Percentiles rank a stretch among this genome's conserved stretches.
Conservation (phyloP, 192 early-diverging fungal species). For the Phlyctochytrium planicorne region DNA sequence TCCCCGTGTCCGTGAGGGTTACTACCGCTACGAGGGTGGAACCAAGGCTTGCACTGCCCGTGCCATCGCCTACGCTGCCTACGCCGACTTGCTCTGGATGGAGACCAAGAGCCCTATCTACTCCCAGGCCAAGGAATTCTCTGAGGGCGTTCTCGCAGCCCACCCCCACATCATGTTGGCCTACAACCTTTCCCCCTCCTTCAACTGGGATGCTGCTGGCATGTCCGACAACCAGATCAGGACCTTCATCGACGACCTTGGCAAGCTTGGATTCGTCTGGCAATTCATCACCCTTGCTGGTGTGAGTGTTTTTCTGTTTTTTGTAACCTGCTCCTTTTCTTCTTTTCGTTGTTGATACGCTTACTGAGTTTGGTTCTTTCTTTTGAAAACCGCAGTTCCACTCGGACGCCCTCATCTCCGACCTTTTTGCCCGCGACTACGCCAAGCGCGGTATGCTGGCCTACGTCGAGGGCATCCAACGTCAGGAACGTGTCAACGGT, state of each 20-base stretch:
- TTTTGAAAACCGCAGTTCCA: slow-evolving; percentile 60
- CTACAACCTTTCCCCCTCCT: slow-evolving; percentile 96
- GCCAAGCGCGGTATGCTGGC: slow-evolving; percentile 89
- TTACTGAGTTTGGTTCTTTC: not conserved
- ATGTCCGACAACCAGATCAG: slow-evolving; percentile 89
- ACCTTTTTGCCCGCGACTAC: slow-evolving; percentile 85
- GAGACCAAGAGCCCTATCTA: slow-evolving; percentile 95
- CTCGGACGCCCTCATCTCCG: slow-evolving; percentile 82
- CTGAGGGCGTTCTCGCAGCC: slow-evolving; percentile 74
- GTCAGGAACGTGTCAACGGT: slow-evolving; percentile 83
- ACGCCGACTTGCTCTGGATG: slow-evolving; percentile 95
- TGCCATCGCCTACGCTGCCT: slow-evolving; percentile 79
- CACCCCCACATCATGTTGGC: slow-evolving; percentile 85
- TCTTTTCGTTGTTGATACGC: not conserved
- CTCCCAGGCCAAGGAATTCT: slow-evolving; percentile 87
- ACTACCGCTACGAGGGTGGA: slow-evolving; percentile 95
- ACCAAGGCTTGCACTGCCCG: slow-evolving; percentile 85
- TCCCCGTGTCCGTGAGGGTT: slow-evolving; percentile 90
- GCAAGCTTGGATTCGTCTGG: slow-evolving; percentile 92
- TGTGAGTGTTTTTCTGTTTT: slow-evolving; percentile 31
- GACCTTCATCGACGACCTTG: slow-evolving; percentile 77
- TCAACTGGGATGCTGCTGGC: slow-evolving; percentile 98
- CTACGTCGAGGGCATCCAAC: slow-evolving; percentile 89
- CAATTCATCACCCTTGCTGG: slow-evolving; percentile 98
- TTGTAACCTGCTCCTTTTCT: not conserved